These are phyloP conservation scores for Fusarium mundagurra DNA, from an alignment of 2,329 filamentous ascomycete species.

Conservation along the genomic window DNA sequence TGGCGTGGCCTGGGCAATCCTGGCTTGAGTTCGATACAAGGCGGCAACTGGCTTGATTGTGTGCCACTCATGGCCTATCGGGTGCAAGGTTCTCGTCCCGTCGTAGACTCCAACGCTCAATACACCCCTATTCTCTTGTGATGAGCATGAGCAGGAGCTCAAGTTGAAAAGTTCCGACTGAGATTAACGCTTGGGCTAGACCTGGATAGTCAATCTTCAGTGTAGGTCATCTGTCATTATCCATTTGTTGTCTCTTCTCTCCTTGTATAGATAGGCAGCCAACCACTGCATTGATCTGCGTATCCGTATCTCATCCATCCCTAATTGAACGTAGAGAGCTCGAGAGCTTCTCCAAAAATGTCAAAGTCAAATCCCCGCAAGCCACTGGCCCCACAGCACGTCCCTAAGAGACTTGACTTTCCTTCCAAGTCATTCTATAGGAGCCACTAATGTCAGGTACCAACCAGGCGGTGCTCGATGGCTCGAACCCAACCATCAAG, in stretches of 20 bases:
- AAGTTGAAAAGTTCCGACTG: slow-evolving; percentile 21
- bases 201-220: slow-evolving; percentile 22
- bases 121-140: slow-evolving; percentile 23
- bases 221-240: slow-evolving; percentile 7
- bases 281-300: background rate
- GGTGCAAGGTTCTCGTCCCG: slow-evolving; percentile 31
- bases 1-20: slow-evolving; percentile 21
- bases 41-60: slow-evolving; percentile 33
- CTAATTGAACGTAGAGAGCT: background rate
- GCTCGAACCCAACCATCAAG: slow-evolving; percentile 21
- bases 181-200: slow-evolving; percentile 34
- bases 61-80: slow-evolving; percentile 35
- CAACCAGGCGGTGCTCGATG: slow-evolving; percentile 27
- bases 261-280: background rate
- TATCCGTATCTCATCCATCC: slow-evolving; percentile 18
- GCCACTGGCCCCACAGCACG: slow-evolving; percentile 29
- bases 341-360: slow-evolving; percentile 16
- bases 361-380: slow-evolving; percentile 25
- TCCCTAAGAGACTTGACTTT: slow-evolving; percentile 13
- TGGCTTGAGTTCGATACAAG: slow-evolving; percentile 27
- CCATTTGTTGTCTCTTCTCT: slow-evolving; percentile 34
- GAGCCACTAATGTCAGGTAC: slow-evolving; percentile 43
- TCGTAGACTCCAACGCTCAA: slow-evolving; percentile 12
- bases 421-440: slow-evolving; percentile 24
- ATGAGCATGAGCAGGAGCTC: background rate